These are phyloP conservation scores for Mycena sanguinolenta DNA, from an alignment of 768 basidiomycete species.

Conservation along the genomic window DNA sequence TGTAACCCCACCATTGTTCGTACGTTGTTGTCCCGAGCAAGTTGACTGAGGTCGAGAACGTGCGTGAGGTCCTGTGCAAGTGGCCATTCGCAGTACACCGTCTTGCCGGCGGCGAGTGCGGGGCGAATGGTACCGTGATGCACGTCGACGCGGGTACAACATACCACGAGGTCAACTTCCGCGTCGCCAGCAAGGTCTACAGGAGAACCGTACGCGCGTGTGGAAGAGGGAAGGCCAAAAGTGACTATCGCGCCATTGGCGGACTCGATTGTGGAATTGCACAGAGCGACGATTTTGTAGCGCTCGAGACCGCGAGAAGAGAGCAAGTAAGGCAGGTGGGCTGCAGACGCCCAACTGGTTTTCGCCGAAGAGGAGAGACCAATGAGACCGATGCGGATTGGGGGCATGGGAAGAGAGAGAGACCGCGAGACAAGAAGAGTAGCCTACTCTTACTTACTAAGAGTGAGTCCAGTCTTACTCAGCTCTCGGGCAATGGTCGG, in stretches of 20 bases:
- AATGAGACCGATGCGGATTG: conserved; percentile 29
- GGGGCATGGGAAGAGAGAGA: not conserved
- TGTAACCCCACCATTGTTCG: conserved; percentile 41
- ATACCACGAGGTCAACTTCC: conserved; percentile 30
- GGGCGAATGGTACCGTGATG: conserved; percentile 22
- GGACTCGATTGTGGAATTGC: conserved; percentile 20
- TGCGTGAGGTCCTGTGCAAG: conserved; percentile 35
- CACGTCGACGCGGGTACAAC: conserved; percentile 21
- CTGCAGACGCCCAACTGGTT: conserved; percentile 26
- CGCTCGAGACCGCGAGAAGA: conserved; percentile 21
- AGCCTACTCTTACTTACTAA: too few species aligned
- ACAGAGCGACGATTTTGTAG: conserved; percentile 26
- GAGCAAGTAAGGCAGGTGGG: conserved; percentile 28
- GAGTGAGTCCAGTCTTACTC: too few species aligned
- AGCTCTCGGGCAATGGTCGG: too few species aligned
- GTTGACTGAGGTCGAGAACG: conserved; percentile 31
- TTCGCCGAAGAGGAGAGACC: conserved; percentile 29
- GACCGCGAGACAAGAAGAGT: too few species aligned
- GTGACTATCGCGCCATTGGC: conserved; percentile 7
- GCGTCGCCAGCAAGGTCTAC: conserved; percentile 19
- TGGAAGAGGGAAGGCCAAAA: not conserved
- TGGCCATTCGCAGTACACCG: conserved; percentile 45
- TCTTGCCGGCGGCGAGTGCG: conserved; percentile 18
- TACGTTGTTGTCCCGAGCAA: conserved; percentile 29
- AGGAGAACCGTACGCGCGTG: conserved; percentile 16